phyloP scores from a whole-genome alignment of 2,329 filamentous ascomycete genomes.

The Stromatinia cepivora region DNA sequence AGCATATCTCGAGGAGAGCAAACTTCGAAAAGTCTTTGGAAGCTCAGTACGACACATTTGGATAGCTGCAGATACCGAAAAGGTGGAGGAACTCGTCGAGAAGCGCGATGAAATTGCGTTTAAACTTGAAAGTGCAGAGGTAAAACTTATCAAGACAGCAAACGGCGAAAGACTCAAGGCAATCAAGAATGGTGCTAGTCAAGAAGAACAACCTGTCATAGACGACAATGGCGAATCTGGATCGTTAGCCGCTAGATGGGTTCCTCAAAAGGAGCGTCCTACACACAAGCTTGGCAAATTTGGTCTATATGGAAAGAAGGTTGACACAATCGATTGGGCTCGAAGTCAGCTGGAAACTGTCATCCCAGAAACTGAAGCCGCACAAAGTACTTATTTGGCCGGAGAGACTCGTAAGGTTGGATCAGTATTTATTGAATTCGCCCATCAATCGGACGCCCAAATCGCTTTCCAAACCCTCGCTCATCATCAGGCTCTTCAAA shows the following conservation, averaged over 20 bases:
- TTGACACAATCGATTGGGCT: conserved; percentile 92
- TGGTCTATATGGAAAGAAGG: conserved; percentile 76
- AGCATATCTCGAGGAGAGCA: conserved; percentile 74
- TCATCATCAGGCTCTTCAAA: conserved; percentile 79
- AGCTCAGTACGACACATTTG: conserved; percentile 79
- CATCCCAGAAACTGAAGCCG: conserved; percentile 67
- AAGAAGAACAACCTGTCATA: conserved; percentile 47
- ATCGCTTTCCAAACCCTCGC: conserved; percentile 82
- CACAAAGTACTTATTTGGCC: conserved; percentile 65
- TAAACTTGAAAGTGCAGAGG: conserved; percentile 83
- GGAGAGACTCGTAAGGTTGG: conserved; percentile 59
- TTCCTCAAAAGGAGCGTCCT: conserved; percentile 71
- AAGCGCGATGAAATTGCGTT: conserved; percentile 78
- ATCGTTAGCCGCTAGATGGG: conserved; percentile 70
- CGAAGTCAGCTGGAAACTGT: conserved; percentile 75
- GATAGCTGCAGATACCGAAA: conserved; percentile 74
- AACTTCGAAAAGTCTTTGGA: conserved; percentile 78
- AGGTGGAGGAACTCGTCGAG: conserved; percentile 77
- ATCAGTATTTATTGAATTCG: conserved; percentile 90
- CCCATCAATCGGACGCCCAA: conserved; percentile 79
- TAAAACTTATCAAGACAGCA: conserved; percentile 77
- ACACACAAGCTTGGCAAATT: conserved; percentile 71
- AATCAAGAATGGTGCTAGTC: conserved; percentile 58
- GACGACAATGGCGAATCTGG: conserved; percentile 67
- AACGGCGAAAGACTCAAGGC: conserved; percentile 71